Evolutionary conservation across 139 green algal species (phyloP), one percentile per base, ranked within the genome.

Genomic region (Auxenochlorella pyrenoidosa): DNA sequence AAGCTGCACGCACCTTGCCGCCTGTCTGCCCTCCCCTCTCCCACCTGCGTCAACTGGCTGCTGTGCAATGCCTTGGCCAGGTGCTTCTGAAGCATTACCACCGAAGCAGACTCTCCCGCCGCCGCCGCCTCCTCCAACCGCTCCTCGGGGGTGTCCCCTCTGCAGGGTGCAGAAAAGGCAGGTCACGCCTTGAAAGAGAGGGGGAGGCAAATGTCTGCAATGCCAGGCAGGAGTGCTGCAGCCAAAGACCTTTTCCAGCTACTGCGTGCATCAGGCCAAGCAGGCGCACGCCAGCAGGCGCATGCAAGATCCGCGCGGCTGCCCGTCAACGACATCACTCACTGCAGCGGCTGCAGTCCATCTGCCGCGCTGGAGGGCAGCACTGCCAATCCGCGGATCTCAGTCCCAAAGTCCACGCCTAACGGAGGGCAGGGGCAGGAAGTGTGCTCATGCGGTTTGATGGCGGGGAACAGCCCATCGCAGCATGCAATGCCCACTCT

Each of bases 41-140:
- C 30, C 38, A 85, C 80, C 80, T 75, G 51, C 4, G 93, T 95
- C 4, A 96, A 86, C 44, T 86, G 76, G 59, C 75, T 93, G 84
- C 90, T 91, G 16, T 90, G 83, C 43, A 97, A 83, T 26, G 92
- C 89, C 34, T 90, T 89, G 1, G 84, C 71, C 43, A 97, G 79
- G 78, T 97, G 95, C 89, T 95, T 95, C 24, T 95, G 75, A 44
- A 92, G 89, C 28, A 96, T 41, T 51, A 84, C 66, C 83, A 92
- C 93, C 28, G 68, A 78, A 2, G 51, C 63, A 0, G 89, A 90
- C 12, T 92, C 88, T 2, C 90, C 91, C 26, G 75, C 84, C 10
- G 87, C 75, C 18, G 91, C 71, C 18, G 89, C 90, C 34, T 90
- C 91, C 68, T 91, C 83, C 72, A 97, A 92, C 79, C 95, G 85